Percentiles rank a stretch among this genome's conserved stretches.
Evolutionary conservation across 2,329 filamentous ascomycete species (phyloP).

Genomic region (Incumbomyces delicatus): DNA sequence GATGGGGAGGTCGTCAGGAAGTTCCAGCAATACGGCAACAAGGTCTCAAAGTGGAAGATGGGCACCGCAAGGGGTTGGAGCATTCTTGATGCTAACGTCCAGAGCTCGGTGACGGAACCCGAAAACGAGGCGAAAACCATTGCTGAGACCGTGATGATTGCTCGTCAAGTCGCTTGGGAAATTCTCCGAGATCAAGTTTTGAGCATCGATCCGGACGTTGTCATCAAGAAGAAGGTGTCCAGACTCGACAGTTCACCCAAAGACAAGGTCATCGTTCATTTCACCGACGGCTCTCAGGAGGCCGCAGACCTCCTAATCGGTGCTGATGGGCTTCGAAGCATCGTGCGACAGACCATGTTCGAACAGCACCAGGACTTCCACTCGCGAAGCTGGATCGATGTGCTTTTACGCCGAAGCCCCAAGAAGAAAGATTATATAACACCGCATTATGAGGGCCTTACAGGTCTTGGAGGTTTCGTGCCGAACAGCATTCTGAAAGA

Average conservation of each 20-base stretch:
- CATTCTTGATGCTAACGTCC: conserved; percentile 23
- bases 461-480: conserved; percentile 39
- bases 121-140: background rate
- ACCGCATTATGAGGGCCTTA: conserved; percentile 33
- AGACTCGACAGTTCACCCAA: conserved; percentile 18
- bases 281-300: conserved; percentile 26
- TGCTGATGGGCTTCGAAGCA: conserved; percentile 33
- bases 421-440: conserved; percentile 15
- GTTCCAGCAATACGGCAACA: conserved; percentile 23
- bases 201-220: conserved; percentile 18
- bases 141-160: conserved; percentile 23
- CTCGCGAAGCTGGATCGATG: conserved; percentile 23
- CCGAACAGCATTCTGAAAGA: conserved; percentile 26
- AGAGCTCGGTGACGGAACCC: conserved; percentile 3
- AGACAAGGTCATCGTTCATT: conserved; percentile 23
- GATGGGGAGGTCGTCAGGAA: conserved; percentile 19
- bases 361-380: conserved; percentile 16
- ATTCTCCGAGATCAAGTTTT: conserved; percentile 29
- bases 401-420: conserved; percentile 6
- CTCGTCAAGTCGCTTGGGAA: conserved; percentile 32
- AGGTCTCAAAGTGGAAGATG: conserved; percentile 25
- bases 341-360: conserved; percentile 29
- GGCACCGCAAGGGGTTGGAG: conserved; percentile 27
- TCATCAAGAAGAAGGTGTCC: conserved; percentile 27
- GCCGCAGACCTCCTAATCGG: conserved; percentile 35